These are phyloP conservation scores for Graphilbum sp. DNA, from an alignment of 2,329 filamentous ascomycete species.

Conservation along the genomic window DNA sequence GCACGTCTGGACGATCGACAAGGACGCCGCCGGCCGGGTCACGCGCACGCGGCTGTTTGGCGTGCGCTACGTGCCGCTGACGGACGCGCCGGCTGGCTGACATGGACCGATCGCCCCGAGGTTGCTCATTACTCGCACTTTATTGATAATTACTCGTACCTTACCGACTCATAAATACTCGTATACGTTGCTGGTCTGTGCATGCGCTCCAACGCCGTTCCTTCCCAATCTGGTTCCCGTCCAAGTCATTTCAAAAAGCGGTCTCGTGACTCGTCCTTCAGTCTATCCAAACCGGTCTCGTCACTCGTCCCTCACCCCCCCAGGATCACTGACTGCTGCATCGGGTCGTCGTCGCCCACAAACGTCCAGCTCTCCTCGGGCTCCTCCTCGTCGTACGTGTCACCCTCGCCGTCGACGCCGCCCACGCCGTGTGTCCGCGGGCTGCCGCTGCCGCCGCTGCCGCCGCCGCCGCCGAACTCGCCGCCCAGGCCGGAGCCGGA, in stretches of 20 bases:
- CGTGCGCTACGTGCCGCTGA: conserved; percentile 48
- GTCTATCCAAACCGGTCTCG: not conserved
- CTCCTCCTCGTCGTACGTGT: conserved; percentile 36
- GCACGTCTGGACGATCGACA: conserved; percentile 60
- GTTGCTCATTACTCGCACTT: no score
- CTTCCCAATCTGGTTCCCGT: no score
- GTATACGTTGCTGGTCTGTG: no score
- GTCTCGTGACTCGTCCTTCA: not conserved
- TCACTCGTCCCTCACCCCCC: not conserved
- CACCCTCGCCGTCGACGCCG: conserved; percentile 15
- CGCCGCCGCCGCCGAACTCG: no score
- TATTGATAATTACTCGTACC: no score
- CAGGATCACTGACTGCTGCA: conserved; percentile 3
- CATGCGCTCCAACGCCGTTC: no score
- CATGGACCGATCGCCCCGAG: not conserved
- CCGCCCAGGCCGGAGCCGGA: no score
- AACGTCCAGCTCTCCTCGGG: conserved; percentile 87
- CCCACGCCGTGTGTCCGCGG: conserved; percentile 26
- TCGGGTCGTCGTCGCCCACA: conserved; percentile 35
- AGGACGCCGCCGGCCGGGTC: conserved; percentile 47
- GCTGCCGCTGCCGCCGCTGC: conserved; percentile 37
- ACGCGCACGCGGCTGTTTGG: conserved; percentile 47
- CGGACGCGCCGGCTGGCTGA: conserved; percentile 6
- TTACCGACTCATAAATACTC: no score
- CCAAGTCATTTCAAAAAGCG: no score